phyloP scores from a whole-genome alignment of 2,329 filamentous ascomycete species.

The Ophiosphaerella herpotricha region DNA sequence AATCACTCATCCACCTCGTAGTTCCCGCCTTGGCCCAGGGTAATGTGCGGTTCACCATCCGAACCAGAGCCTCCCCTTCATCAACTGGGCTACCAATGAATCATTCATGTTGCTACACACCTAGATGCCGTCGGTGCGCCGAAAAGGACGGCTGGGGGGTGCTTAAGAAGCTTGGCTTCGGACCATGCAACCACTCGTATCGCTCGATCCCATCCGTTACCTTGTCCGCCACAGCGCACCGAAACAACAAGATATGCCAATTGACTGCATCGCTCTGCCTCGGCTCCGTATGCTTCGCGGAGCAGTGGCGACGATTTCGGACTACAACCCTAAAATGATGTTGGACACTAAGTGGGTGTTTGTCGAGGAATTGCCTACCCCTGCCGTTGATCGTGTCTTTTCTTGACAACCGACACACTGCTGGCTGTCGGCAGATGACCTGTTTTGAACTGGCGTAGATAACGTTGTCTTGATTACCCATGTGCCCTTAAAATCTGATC shows the following conservation, averaged over 20 bases:
- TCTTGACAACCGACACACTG: slow-evolving; percentile 21
- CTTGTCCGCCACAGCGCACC: neutral
- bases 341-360: slow-evolving; percentile 23
- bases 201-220: slow-evolving; percentile 10
- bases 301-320: slow-evolving; percentile 40
- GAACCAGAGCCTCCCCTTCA: slow-evolving; percentile 10
- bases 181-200: slow-evolving; percentile 16
- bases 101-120: slow-evolving; percentile 5
- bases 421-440: slow-evolving; percentile 20
- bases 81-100: slow-evolving; percentile 15
- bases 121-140: slow-evolving; percentile 5
- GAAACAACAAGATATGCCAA: slow-evolving; percentile 21
- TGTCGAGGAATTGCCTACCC: slow-evolving; percentile 8
- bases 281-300: slow-evolving; percentile 19
- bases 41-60: slow-evolving; percentile 3
- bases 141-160: slow-evolving; percentile 9
- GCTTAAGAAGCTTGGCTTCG: slow-evolving; percentile 9
- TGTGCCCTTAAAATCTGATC: slow-evolving; percentile 27
- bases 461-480: slow-evolving; percentile 23
- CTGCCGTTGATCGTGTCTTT: slow-evolving; percentile 34
- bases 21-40: slow-evolving; percentile 6
- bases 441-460: slow-evolving; percentile 22
- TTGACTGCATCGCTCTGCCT: slow-evolving; percentile 21
- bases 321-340: slow-evolving; percentile 28
- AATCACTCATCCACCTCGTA: neutral